Conservation (phyloP, 148 eudicot genomes). For the Rhododendron simsii region DNA sequence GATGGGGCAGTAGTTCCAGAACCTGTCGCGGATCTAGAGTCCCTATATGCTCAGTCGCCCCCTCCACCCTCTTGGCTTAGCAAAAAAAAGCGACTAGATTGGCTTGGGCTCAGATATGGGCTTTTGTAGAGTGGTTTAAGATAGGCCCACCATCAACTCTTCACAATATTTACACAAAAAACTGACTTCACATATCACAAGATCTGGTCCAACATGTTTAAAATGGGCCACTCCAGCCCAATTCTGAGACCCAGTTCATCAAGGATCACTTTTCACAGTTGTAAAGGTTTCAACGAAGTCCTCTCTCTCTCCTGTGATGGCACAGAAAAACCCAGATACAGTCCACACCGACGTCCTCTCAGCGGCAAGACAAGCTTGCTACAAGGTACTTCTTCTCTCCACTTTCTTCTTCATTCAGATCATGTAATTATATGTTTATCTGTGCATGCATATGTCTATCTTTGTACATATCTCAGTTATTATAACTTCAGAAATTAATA, state of each 20-base stretch:
- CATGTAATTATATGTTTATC: not conserved
- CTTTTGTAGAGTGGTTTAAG: too few relatives aligned
- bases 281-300: not conserved
- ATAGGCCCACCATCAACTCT: too few relatives aligned
- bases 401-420: not conserved
- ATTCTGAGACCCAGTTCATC: not conserved
- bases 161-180: not conserved
- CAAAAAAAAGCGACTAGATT: too few relatives aligned
- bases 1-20: too few relatives aligned
- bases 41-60: too few relatives aligned
- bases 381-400: slow-evolving; percentile 34
- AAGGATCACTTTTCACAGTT: not conserved
- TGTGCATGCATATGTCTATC: not conserved
- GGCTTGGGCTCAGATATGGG: too few relatives aligned
- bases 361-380: slow-evolving; percentile 51
- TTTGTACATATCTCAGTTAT: not conserved
- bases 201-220: not conserved
- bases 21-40: too few relatives aligned
- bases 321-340: slow-evolving; percentile 28
- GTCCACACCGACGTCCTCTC: slow-evolving; percentile 63
- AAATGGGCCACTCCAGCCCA: not conserved
- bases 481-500: not conserved
- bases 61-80: too few relatives aligned
- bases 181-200: not conserved
- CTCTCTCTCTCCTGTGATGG: slow-evolving; percentile 17